phyloP scores from a whole-genome alignment of 345 rosid species.

The Durio zibethinus region DNA sequence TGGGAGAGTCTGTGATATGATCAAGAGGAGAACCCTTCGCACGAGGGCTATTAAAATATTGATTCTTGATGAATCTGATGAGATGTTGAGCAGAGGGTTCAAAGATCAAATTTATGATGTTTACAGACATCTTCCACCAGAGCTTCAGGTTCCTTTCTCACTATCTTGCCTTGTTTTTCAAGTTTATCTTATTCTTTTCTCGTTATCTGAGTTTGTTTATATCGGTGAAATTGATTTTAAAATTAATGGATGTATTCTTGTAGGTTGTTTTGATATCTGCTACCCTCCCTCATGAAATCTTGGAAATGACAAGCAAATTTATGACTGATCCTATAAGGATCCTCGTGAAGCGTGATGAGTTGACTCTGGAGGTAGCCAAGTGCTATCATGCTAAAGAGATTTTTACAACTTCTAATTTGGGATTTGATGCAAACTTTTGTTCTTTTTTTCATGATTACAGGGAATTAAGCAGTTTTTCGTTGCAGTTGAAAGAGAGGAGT shows the following conservation, averaged over 20 bases:
- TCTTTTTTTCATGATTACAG: conserved; percentile 33
- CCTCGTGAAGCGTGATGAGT: conserved; percentile 95
- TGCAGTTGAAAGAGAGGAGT: conserved; percentile 91
- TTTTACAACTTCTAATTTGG: background rate
- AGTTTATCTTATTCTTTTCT: background rate
- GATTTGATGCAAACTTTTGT: background rate
- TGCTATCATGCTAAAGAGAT: background rate
- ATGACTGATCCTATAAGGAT: conserved; percentile 97
- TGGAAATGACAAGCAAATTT: conserved; percentile 90
- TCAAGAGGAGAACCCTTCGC: conserved; percentile 86
- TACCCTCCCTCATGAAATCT: conserved; percentile 90
- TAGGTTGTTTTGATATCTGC: conserved; percentile 94
- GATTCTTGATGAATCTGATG: conserved; percentile 87
- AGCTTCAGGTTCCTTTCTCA: conserved; percentile 64
- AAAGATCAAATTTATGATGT: conserved; percentile 97
- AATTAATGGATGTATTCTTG: conserved; percentile 1
- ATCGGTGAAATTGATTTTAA: background rate
- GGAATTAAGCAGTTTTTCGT: conserved; percentile 94
- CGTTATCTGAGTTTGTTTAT: background rate
- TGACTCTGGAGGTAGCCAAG: conserved; percentile 75
- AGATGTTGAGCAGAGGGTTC: conserved; percentile 98
- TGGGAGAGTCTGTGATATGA: conserved; percentile 97
- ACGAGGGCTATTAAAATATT: conserved; percentile 60
- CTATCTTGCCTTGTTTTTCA: background rate
- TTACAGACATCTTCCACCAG: conserved; percentile 92